Base-by-base conservation (phyloP, 2,329 filamentous ascomycete genomes). In the Venturia asperata region DNA sequence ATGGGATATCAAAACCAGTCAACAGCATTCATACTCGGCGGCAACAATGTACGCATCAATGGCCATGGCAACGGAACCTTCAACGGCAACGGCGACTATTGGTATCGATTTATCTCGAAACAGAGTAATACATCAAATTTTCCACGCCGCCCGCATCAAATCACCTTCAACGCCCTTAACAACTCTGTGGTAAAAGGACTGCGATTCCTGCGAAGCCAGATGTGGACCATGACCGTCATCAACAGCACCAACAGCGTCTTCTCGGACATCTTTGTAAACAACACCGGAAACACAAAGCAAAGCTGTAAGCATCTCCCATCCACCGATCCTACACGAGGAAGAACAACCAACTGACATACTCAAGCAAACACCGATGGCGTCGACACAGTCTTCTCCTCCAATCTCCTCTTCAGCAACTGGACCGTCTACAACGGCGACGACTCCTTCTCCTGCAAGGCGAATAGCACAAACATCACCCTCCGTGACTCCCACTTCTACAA, bases 221-320 rank as follows among this genome's bases (percentile, higher is more conserved):
- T 86, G 83, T 86, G 84, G 80, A 81, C 81, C 0, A 81, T 85
- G 77, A 80, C 80, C 0, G 77, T 84, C 39, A 81, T 81, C 11
- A 73, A 81, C 70, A 81, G 80, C 3, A 67, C 78, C 7, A 72
- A 81, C 61, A 72, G 81, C 1, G 72, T 81, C 0, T 74, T 85
- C 7, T 75, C 81, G 62, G 77, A 81, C 66, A 82, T 85, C 42
- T 77, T 79, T 67, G 77, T 84, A 64, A 84, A 84, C 72, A 84
- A 78, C 70, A 80, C 78, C 17, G 47, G 47, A 5, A 47, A 47
- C n/a, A 9, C 21, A 11, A 19, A 21, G 7, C 21, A n/a, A 47
- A 27, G 47, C 47, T 52, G 47, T 52, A 13, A 52, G 47, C 11
- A 27, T 15, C 21, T 21, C 24, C 21, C 21, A 7, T 27, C 47